Base-by-base conservation (phyloP, 2,329 filamentous ascomycete species). In the Botryotinia calthae region DNA sequence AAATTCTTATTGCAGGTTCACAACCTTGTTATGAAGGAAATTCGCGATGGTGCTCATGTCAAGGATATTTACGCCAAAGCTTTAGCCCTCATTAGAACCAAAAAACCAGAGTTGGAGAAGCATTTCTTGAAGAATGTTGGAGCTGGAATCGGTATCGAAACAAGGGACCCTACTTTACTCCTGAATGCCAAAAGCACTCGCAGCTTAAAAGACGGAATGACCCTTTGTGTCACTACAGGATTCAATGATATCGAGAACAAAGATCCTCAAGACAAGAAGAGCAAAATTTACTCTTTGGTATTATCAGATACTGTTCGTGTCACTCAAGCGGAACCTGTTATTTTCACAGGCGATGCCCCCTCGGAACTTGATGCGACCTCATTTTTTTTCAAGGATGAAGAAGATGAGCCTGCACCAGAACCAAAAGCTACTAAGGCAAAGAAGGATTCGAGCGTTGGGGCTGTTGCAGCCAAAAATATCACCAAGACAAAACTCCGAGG, bases 341-440 rank as follows among this genome's bases (percentile, higher is more conserved):
- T 98, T 42, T 98, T 99, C 83, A 99, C 96, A 28, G 94, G 94
- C 73, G 95, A 98, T 80, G 95, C 95, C 0, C 91, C 95, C 2
- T 93, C 93, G 42, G 95, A 97, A 80, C 89, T 97, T 73, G 96
- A 98, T 79, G 94, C 94, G 6, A 95, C 95, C 56, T 97, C 95
- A 0, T 99, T 99, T 86, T 98, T 98, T 84, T 99, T 99, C 86
- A 97, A 97, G 81, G 95, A 98, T 77, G 94, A 97, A 74, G 94
- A 97, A 80, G 93, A 97, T 77, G 63, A 68, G 16, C 63, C 63
- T 54, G 71, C 62, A 25, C 89, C 93, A 75, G 90, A 94, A 81
- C 92, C 93, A 46, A 88, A 92, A 16, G 92, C 93, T n/a, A 97
- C 96, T 77, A 97, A 97, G 83, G 90, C 95, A 78, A 97, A 96